Base-by-base conservation (phyloP, 352 stramenopile species). In the Phytophthora hybrid region DNA sequence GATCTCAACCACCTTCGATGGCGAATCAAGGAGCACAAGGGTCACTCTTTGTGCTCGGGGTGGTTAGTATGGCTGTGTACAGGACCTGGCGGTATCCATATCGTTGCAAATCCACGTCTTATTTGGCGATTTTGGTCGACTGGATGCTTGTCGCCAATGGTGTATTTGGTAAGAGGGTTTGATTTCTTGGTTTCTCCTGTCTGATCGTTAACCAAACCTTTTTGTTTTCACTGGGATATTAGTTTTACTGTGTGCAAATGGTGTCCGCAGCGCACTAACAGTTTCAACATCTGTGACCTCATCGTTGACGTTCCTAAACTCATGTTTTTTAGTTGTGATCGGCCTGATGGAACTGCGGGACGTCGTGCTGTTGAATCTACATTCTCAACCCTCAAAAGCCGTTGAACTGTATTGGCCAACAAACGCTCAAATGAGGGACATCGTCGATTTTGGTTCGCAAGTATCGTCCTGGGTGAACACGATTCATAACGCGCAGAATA, bases 241-340 rank as follows among this genome's bases (percentile, higher is more conserved):
- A 47, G 87, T 82, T 0, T 55, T 90, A 5, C 51, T 93, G 26
- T 90, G 78, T 51, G 74, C 86, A 18, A 91, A 86, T 68, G 77
- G 76, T 14, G 83, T 92, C 0, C 76, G 79, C 7, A 93, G 84
- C 39, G 84, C 84, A 10, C 75, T 93, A 13, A 93, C 84, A 7
- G 87, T 93, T 0, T 76, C 84, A 19, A 91, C 87, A 5, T 78
- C 82, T 4, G 78, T 91, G 66, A 81, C 73, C 10, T 61, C 78
- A 14, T 85, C 76, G 5, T 47, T 93, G 13, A 69, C 53, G 2
- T 86, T 86, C 41, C 31, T 91, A n/a, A 91, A 93, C 66, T 34
- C 67, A 6, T 65, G 51, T 10, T 79, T 69, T 26, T 26, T 88
- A 1, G 26, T 67, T n/a, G 19, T 70, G 5, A 59, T 85, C 16